These are phyloP conservation scores for Trichophaea hybrida DNA, from an alignment of 2,329 filamentous ascomycete genomes.

Conservation along the genomic window DNA sequence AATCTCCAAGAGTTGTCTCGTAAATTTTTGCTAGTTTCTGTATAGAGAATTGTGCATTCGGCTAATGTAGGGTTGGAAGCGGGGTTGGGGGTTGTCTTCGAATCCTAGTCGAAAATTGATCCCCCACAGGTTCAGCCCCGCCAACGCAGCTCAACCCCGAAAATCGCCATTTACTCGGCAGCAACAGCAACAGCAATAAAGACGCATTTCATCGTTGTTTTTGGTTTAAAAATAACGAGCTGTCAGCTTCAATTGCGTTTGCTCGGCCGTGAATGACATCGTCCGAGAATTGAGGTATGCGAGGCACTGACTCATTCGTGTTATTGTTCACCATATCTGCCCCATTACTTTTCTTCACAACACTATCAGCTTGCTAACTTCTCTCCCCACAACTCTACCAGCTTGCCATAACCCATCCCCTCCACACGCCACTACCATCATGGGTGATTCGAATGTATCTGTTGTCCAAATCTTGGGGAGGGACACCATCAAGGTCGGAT, in stretches of 20 bases:
- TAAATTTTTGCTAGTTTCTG: too few relatives aligned
- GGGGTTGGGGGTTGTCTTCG: too few relatives aligned
- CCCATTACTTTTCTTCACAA: background rate
- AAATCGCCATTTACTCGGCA: background rate
- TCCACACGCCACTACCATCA: background rate
- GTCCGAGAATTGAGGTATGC: background rate
- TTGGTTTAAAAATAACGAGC: background rate
- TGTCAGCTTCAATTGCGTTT: background rate
- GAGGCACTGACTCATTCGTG: background rate
- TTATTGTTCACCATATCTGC: background rate
- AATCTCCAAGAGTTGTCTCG: too few relatives aligned
- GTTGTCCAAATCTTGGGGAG: conserved; percentile 23
- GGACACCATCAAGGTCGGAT: conserved; percentile 81
- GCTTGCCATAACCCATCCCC: background rate
- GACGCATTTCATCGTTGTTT: background rate
- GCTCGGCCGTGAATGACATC: background rate
- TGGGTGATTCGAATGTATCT: conserved; percentile 11
- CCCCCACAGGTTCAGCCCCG: background rate
- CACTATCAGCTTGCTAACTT: background rate
- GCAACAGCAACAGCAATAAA: background rate
- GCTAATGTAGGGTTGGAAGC: too few relatives aligned
- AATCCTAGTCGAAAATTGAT: too few relatives aligned
- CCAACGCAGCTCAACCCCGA: background rate
- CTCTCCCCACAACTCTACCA: background rate
- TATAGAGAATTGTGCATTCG: too few relatives aligned